Evolutionary conservation across 352 stramenopile genomes (phyloP), one percentile per base, ranked within the genome.

Genomic region (Pythium monospermum): DNA sequence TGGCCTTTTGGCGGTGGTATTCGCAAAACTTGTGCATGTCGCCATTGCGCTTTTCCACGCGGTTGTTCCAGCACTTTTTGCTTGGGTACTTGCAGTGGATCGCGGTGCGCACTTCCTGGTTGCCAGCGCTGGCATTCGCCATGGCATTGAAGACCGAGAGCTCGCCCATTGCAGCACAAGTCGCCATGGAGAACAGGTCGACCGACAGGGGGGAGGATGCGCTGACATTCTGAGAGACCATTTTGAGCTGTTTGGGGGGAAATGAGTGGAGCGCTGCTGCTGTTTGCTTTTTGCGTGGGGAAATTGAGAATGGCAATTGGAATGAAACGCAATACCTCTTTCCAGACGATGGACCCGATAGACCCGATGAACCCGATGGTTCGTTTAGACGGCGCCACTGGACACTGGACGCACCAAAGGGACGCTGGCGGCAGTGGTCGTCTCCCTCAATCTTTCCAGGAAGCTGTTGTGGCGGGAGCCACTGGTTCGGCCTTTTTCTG

Each of bases 21-120:
- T 91, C 78, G 61, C 81, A 91, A 43, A 91, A 87, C 64, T 88
- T 89, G 71, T 91, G 81, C 52, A 90, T 65, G 65, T 88, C 76
- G 38, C 81, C 81, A 40, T 90, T 91, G 62, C 78, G 74, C 62
- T 91, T 91, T 57, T 85, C 71, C 2, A 87, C 78, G 49, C 78
- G 81, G 63, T 66, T 70, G 57, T 80, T 88, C 68, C 69, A 87
- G 72, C 81, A 91, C 67, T 88, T 88, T 58, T 90, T 90, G 75
- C 77, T 89, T 48, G 77, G 77, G 61, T 91, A 91, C 53, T 69
- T 69, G 60, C 64, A 73, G 51, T 66, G 57, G 37, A 57, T 33
- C 8, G 50, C 30, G 38, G 57, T 55, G 38, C 57, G 57, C 49
- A 40, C 41, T 25, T 60, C 51, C 21, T 49, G 31, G 31, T 36